Evolutionary conservation across 2,329 filamentous ascomycete species (phyloP), one percentile per base, ranked within the genome.

Genomic region (Whalleya microplaca): DNA sequence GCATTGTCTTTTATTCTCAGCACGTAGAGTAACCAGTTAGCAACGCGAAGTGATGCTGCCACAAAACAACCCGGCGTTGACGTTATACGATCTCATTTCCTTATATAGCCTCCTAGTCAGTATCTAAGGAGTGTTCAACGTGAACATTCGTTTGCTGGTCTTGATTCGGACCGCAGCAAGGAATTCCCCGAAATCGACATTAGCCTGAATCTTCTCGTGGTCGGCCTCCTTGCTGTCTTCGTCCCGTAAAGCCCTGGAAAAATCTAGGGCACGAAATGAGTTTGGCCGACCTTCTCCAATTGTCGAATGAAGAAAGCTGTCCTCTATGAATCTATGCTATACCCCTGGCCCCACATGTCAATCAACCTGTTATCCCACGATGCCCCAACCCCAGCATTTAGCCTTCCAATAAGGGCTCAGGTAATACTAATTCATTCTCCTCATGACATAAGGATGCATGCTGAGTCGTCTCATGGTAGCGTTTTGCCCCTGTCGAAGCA

Each of bases 361-460:
- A 21, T 45, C 19, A 45, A 23, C 37, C 58, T 42, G 60, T 53
- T 46, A 63, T 19, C 45, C 57, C 58, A 55, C 42, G 14, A 40
- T 45, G 44, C 32, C 21, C 20, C 21, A 45, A 45, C 19, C 14
- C 20, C 43, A 48, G 42, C 21, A 64, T 59, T 64, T 62, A 62
- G 18, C 59, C 62, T 55, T n/a, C 65, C 66, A 67, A 68, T 68
- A 59, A 66, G 16, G 44, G 57, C n/a, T 21, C 32, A 47, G 57
- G 55, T 56, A 66, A 64, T 58, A 67, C 61, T 67, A 65, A 66
- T 63, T 56, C 51, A 43, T 47, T 54, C 48, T 48, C 50, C 46
- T 48, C 23, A 51, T 61, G 61, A 63, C 61, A 62, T 59, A 60
- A 45, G 45, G 56, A 23, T 53, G 58, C 54, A 60, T 58, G 27